Base-by-base conservation (phyloP, 2,329 filamentous ascomycete genomes). In the Calcarisporium arbuscula region DNA sequence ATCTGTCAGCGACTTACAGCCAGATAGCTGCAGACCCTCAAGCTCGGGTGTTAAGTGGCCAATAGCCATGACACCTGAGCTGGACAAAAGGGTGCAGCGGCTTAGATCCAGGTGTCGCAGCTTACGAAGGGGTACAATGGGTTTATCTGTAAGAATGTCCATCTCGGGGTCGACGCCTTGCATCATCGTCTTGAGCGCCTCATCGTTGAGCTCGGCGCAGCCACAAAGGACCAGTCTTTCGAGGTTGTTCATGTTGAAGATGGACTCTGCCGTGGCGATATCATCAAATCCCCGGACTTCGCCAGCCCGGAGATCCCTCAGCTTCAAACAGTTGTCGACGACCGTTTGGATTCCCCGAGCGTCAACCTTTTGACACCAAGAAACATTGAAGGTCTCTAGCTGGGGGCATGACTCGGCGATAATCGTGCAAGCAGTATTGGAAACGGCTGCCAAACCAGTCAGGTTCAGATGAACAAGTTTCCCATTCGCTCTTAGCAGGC, bases 361-460 rank as follows among this genome's bases (percentile, higher is more conserved):
- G 51, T 92, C 82, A 53, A 95, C 78, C 41, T 87, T 82, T 45
- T 80, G 80, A 63, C 92, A 98, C 87, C 90, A 96, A 1, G 88
- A 94, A 15, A 96, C 76, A 50, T 95, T 94, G 45, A 96, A 72
- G 36, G 76, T 72, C 57, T 94, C 81, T n/a, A 98, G 68, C 31
- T 82, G 79, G 2, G 81, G 79, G 49, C 90, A 96, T 25, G 82
- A 81, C 34, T 82, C 71, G 1, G 85, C 81, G 40, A 98, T 82
- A 40, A 94, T 86, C 51, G 82, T 85, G 75, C 94, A 89, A 1
- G 86, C 85, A 16, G 77, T 76, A 53, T 95, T 94, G 19, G 82
- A 87, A 11, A 89, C 84, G 10, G 81, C 80, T 3, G 77, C 67
- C 41, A 96, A 70, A 1, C 88, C 89, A 2, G 86, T 86, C 23